Evolutionary conservation across 371 early-diverging fungal species (phyloP).

Genomic region (Mucor mucedo): DNA sequence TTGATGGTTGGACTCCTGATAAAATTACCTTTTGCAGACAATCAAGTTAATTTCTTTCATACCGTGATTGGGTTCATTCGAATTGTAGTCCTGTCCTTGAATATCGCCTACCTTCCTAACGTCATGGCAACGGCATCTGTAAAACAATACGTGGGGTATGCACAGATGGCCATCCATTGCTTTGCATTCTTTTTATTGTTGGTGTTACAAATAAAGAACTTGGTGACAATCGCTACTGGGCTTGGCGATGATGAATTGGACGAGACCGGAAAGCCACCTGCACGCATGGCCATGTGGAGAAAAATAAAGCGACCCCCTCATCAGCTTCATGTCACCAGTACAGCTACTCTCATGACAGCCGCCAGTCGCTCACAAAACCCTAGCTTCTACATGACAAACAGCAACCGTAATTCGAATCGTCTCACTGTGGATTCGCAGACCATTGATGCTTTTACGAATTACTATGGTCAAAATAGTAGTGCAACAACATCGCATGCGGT

Average conservation of each 20-base stretch:
- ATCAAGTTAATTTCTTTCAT: slow-evolving; percentile 36
- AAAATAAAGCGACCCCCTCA: slow-evolving; percentile 9
- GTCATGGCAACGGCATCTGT: slow-evolving; percentile 11
- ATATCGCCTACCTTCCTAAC: slow-evolving; percentile 32
- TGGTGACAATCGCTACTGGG: slow-evolving; percentile 22
- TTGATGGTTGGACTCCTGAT: slow-evolving; percentile 21
- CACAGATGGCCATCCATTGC: slow-evolving; percentile 43
- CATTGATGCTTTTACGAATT: slow-evolving; percentile 9
- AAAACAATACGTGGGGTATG: slow-evolving; percentile 45
- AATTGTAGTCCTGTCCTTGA: slow-evolving; percentile 32
- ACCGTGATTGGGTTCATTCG: slow-evolving; percentile 31
- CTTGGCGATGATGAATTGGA: slow-evolving; percentile 28
- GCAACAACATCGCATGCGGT: neutral
- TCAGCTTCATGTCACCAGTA: slow-evolving; percentile 1
- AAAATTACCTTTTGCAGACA: slow-evolving; percentile 39
- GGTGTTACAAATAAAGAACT: slow-evolving; percentile 25
- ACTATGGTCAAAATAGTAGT: slow-evolving; percentile 1
- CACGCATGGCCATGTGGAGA: slow-evolving; percentile 28
- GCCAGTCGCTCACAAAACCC: slow-evolving; percentile 9
- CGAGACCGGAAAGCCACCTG: slow-evolving; percentile 21
- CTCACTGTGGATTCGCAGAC: slow-evolving; percentile 10
- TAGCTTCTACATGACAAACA: slow-evolving; percentile 17
- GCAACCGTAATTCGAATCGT: slow-evolving; percentile 1
- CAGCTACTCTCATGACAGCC: slow-evolving; percentile 9
- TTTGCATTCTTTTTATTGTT: slow-evolving; percentile 34